A percentile compares a stretch with the other conserved stretches of the same genome.
Conservation (phyloP, 495 filamentous ascomycete genomes). For the Cenococcum geophilum region DNA sequence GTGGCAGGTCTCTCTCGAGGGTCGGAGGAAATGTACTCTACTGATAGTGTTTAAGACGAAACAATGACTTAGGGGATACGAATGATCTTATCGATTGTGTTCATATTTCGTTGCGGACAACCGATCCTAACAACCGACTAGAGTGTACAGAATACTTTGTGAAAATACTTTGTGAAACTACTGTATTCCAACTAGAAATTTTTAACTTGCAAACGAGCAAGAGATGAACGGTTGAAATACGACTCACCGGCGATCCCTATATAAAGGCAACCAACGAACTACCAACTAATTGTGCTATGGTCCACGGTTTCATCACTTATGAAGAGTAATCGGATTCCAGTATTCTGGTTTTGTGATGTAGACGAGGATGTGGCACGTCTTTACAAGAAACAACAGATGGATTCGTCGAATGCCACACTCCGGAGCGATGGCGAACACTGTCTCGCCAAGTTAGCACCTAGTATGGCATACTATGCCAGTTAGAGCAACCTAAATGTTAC, state of each 20-base stretch:
- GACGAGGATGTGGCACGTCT: background rate
- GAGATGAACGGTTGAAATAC: background rate
- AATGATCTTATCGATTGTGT: too few relatives aligned
- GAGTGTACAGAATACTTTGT: too few relatives aligned
- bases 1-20: background rate
- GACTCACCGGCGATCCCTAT: background rate
- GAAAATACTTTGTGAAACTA: too few relatives aligned
- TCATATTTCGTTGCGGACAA: too few relatives aligned
- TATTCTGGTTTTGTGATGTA: background rate
- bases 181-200: background rate
- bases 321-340: background rate
- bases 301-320: background rate
- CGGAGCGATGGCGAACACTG: too few relatives aligned
- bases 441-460: too few relatives aligned
- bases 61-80: too few relatives aligned
- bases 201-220: background rate
- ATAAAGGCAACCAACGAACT: background rate
- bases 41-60: too few relatives aligned
- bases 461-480: too few relatives aligned
- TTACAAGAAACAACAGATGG: background rate
- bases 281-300: background rate
- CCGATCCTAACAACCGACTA: too few relatives aligned
- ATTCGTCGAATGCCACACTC: background rate
- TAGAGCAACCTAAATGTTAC: too few relatives aligned
- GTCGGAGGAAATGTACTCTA: background rate